Conservation (phyloP, 805 yeast species). For the Candida rishiriensis region DNA sequence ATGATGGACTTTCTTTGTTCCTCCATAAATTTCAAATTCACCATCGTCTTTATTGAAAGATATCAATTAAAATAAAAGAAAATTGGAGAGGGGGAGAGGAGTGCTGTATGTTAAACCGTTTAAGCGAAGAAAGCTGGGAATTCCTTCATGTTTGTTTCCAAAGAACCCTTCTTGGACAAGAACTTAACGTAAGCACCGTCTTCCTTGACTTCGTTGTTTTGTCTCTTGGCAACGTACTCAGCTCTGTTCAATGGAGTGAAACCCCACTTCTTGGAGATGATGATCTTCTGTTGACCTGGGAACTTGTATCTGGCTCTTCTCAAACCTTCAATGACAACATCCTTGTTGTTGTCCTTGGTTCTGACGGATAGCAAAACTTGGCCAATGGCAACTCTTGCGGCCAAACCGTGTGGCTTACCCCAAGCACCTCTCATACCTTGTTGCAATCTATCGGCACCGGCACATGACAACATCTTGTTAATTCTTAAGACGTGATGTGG, state of each 20-base stretch:
- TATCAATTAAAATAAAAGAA: too few species aligned
- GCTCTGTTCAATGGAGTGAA: conserved; percentile 99
- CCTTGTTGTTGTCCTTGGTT: conserved; percentile 98
- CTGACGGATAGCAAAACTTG: conserved; percentile 97
- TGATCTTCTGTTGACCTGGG: conserved; percentile 99
- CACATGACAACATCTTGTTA: conserved; percentile 99
- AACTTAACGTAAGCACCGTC: conserved; percentile 99
- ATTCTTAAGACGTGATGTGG: conserved; percentile 99
- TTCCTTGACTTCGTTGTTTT: conserved; percentile 97
- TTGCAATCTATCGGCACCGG: conserved; percentile 99
- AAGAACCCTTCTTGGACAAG: conserved; percentile 93
- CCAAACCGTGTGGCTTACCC: conserved; percentile 99
- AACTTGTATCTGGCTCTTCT: conserved; percentile 99
- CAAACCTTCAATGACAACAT: conserved; percentile 95
- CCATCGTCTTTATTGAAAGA: too few species aligned
- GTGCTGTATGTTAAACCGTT: too few species aligned
- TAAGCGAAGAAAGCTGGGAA: conserved; percentile 81
- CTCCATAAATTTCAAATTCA: too few species aligned
- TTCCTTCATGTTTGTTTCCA: conserved; percentile 83
- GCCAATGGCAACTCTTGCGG: conserved; percentile 98
- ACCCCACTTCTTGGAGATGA: conserved; percentile 99
- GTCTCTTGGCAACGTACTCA: conserved; percentile 90
- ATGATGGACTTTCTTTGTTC: too few species aligned
- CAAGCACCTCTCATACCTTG: conserved; percentile 99
- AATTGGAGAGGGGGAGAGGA: too few species aligned